Evolutionary conservation across 148 eudicot species (phyloP).

Genomic region (Rhododendron ovatum): DNA sequence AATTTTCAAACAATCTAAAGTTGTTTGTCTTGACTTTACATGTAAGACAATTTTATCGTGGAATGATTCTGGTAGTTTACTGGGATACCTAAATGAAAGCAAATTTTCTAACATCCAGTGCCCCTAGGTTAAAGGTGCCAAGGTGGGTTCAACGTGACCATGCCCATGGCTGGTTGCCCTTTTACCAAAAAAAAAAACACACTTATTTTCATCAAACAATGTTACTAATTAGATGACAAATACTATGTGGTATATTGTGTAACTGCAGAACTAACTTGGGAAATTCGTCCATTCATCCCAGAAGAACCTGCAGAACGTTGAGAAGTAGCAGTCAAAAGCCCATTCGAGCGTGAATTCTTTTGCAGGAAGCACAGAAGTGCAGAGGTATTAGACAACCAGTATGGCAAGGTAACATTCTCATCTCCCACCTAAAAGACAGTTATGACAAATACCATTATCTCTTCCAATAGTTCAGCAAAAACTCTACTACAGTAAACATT

Average conservation of each 20-base stretch:
- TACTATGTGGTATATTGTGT: background rate
- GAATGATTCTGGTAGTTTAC: too few relatives aligned
- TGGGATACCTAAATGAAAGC: too few relatives aligned
- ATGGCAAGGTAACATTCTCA: constrained; percentile 75
- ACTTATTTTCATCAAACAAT: background rate
- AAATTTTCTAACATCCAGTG: too few relatives aligned
- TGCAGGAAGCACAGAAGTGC: constrained; percentile 91
- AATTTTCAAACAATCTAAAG: too few relatives aligned
- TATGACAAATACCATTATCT: background rate
- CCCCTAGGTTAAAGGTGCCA: background rate
- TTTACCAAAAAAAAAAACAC: background rate
- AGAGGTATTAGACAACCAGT: constrained; percentile 92
- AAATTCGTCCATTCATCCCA: constrained; percentile 60
- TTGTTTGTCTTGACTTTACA: too few relatives aligned
- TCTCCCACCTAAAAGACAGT: constrained; percentile 56
- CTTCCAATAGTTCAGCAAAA: background rate
- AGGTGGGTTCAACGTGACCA: background rate
- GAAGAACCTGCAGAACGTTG: constrained; percentile 62
- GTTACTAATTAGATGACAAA: background rate
- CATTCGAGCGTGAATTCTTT: constrained; percentile 80
- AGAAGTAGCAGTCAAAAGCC: constrained; percentile 66
- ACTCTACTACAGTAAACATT: background rate
- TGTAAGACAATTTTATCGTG: too few relatives aligned
- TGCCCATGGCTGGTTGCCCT: background rate
- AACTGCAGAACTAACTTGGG: constrained; percentile 52